Percentiles rank a stretch among this genome's conserved stretches.
Conservation (phyloP, 768 basidiomycete genomes). For the Mycena filopes region DNA sequence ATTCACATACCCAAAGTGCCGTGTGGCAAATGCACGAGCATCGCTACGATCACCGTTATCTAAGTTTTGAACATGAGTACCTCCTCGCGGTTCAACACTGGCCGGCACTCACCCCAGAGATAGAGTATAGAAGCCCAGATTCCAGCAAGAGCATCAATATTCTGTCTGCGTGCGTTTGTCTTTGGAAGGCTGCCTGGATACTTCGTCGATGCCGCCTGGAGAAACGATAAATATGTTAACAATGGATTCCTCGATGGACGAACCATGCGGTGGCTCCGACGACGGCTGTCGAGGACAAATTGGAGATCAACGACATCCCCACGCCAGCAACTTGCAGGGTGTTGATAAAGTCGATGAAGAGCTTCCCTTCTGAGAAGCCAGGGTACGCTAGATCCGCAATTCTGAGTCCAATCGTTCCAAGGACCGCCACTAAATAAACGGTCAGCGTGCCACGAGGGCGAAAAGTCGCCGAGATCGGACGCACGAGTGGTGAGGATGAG, state of each 20-base stretch:
- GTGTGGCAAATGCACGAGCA: neutral
- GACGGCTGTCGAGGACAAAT: constrained; percentile 19
- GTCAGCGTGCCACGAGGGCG: too few species aligned
- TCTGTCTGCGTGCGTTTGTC: constrained; percentile 10
- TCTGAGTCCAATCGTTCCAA: constrained; percentile 9
- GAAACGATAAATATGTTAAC: neutral
- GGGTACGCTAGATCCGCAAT: neutral
- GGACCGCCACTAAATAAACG: neutral
- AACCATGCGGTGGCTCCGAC: constrained; percentile 21
- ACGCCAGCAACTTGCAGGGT: constrained; percentile 11
- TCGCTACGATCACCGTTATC: neutral
- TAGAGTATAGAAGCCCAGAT: constrained; percentile 20
- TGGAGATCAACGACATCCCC: constrained; percentile 11
- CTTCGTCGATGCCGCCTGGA: constrained; percentile 22
- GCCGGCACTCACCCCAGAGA: neutral
- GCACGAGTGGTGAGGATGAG: neutral
- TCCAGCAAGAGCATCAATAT: constrained; percentile 22
- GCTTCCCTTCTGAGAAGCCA: neutral
- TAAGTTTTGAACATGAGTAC: neutral
- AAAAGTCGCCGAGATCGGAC: neutral
- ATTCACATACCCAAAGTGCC: neutral
- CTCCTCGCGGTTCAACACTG: too few species aligned
- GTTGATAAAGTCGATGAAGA: neutral
- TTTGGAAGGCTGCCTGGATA: constrained; percentile 18
- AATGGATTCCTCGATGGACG: neutral